Evolutionary conservation across 1,284 basidiomycete species (phyloP), one percentile per base, ranked within the genome.

Genomic region (Coniferiporia sulphurascens): DNA sequence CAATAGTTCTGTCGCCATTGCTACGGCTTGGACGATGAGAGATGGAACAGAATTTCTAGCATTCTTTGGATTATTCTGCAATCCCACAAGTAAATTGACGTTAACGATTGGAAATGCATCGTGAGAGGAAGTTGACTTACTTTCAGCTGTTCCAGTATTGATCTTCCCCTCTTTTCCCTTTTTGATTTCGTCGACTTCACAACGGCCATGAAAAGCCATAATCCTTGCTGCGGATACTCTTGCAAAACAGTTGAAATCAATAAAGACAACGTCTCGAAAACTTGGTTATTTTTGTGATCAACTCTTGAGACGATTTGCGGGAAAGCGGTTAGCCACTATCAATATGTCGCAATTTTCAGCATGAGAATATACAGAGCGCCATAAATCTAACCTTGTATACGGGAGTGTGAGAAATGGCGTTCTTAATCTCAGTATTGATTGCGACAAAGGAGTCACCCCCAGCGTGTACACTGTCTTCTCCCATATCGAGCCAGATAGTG

Each of bases 271-370:
- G 86, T 74, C 0, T 71, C 71, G 69, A 84, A 90, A 1, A 95
- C 89, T 1, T 78, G 78, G n/a, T 74, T 68, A 67, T 93, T 90
- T 15, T 74, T 76, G 67, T 98, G 93, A 17, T 89, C 90, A 38
- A 99, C 90, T 8, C 97, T 86, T 22, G 97, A 99, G 9, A 97
- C 92, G 60, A 99, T 91, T 77, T 99, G 97, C 6, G 97, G 95
- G 65, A 98, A 95, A 0, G 95, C 95, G 0, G 92, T 96, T 65
- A 91, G 91, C 93, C 95, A 99, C 93, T 97, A 66, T 13, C 56
- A 62, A 49, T 34, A 61, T n/a, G 36, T 32, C 19, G 41, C 17
- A 27, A 8, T 45, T 15, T 21, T 12, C 32, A 7, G 21, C 7
- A 48, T 5, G 13, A 41, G 38, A 7, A 38, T 22, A 17, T 12